These are phyloP conservation scores for Fusarium floridanum DNA, from an alignment of 2,329 filamentous ascomycete species.

Conservation along the genomic window DNA sequence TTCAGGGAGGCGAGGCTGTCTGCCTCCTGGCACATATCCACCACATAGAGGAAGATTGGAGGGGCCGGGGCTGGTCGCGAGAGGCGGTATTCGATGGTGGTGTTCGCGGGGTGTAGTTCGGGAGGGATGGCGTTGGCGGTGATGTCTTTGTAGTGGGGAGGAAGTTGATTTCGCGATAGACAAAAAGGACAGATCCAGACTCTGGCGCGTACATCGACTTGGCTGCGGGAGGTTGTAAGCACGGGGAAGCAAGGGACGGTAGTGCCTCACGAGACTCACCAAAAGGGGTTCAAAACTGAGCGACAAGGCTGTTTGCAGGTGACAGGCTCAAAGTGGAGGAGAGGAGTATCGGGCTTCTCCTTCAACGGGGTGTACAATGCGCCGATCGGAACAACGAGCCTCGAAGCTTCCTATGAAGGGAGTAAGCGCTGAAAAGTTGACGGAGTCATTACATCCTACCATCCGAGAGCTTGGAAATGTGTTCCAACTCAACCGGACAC, in stretches of 20 bases:
- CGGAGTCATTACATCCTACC: conserved; percentile 66
- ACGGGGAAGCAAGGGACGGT: neutral
- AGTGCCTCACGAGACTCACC: conserved; percentile 68
- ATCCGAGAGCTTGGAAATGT: conserved; percentile 98
- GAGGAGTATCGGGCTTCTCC: conserved; percentile 89
- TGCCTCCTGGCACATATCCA: conserved; percentile 90
- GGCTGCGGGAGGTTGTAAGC: conserved; percentile 62
- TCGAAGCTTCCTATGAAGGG: conserved; percentile 81
- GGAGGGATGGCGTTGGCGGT: conserved; percentile 85
- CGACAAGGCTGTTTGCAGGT: conserved; percentile 97
- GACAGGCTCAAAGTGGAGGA: conserved; percentile 95
- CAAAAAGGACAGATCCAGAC: conserved; percentile 94
- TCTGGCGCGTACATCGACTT: conserved; percentile 85
- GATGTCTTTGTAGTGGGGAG: conserved; percentile 91
- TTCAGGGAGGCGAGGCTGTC: conserved; percentile 86
- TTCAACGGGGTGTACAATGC: conserved; percentile 96
- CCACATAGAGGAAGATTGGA: conserved; percentile 88
- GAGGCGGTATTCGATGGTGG: conserved; percentile 90
- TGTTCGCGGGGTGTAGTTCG: conserved; percentile 84
- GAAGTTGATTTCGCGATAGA: conserved; percentile 84
- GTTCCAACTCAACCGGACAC: conserved; percentile 97
- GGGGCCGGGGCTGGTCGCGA: conserved; percentile 86
- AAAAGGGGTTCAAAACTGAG: conserved; percentile 96
- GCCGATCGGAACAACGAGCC: conserved; percentile 95
- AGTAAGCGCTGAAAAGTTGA: conserved; percentile 19